phyloP scores from a whole-genome alignment of 202 grass and related monocot genomes.

The Tripidium arundinaceum region DNA sequence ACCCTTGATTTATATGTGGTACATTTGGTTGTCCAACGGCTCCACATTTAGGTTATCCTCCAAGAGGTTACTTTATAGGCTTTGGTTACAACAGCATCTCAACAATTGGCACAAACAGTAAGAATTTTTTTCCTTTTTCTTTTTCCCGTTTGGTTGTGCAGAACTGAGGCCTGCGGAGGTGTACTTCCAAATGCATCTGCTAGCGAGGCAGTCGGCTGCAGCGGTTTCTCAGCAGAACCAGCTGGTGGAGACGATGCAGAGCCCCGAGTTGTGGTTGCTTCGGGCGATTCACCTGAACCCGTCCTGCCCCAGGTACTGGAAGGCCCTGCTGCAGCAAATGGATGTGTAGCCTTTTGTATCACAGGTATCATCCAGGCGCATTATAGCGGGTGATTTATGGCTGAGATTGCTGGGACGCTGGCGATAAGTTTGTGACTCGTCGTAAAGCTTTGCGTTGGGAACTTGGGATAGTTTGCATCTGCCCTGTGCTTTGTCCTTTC shows the following conservation, averaged over 20 bases:
- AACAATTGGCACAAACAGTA: too few species aligned
- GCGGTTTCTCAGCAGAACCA: constrained; percentile 32
- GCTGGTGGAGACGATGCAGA: constrained; percentile 44
- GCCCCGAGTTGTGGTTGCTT: constrained; percentile 66
- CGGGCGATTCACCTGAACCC: constrained; percentile 80
- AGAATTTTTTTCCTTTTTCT: background rate
- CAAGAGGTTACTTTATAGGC: too few species aligned
- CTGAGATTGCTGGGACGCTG: background rate
- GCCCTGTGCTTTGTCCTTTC: too few species aligned
- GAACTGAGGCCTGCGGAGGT: constrained; percentile 71
- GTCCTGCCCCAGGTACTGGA: constrained; percentile 81
- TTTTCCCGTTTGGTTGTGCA: constrained; percentile 20
- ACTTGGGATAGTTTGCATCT: background rate
- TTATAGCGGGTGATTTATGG: background rate
- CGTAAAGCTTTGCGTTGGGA: background rate
- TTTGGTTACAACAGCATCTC: too few species aligned
- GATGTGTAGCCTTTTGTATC: constrained; percentile 15
- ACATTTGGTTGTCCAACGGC: too few species aligned
- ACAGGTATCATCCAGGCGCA: background rate
- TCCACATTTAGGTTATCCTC: too few species aligned
- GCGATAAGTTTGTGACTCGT: background rate
- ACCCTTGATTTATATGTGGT: too few species aligned
- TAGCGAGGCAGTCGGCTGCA: constrained; percentile 45
- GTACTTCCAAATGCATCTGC: constrained; percentile 94
- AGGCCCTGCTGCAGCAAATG: constrained; percentile 41